Conservation (phyloP, 1,284 basidiomycete genomes). For the Ganoderma sinense region DNA sequence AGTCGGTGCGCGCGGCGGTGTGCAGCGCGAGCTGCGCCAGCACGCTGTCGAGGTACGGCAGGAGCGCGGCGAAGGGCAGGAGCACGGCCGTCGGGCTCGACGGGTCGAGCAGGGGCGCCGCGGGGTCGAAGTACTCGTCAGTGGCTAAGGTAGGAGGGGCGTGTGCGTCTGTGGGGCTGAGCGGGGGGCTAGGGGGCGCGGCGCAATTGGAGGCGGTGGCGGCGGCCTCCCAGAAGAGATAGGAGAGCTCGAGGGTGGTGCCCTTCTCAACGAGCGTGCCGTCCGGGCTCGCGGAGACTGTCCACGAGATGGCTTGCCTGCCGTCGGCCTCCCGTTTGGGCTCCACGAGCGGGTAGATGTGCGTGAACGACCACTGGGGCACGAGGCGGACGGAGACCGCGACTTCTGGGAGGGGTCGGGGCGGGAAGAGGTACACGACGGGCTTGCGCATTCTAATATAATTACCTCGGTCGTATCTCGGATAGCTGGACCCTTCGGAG, state of each 20-base stretch:
- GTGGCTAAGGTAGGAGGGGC: neutral
- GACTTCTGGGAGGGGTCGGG: neutral
- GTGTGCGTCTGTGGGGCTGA: neutral
- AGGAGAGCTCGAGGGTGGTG: constrained; percentile 7
- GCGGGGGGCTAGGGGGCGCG: constrained; percentile 7
- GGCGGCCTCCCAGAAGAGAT: constrained; percentile 44
- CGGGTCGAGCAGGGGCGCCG: constrained; percentile 1
- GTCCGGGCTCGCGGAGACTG: constrained; percentile 8
- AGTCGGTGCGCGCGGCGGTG: constrained; percentile 50
- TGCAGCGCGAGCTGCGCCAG: constrained; percentile 46
- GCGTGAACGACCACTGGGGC: constrained; percentile 19
- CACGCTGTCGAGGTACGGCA: constrained; percentile 45
- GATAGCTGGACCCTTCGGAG: neutral
- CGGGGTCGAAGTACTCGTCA: constrained; percentile 13
- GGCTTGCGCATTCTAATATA: neutral
- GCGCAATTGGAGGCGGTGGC: neutral
- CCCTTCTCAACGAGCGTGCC: constrained; percentile 6
- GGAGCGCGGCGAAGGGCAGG: constrained; percentile 37
- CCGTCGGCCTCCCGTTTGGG: neutral
- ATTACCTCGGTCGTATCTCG: too few relatives aligned
- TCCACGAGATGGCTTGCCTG: constrained; percentile 33
- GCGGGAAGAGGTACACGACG: constrained; percentile 16
- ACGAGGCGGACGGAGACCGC: constrained; percentile 9
- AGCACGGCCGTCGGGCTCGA: constrained; percentile 31
- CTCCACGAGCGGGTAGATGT: constrained; percentile 14